phyloP scores from a whole-genome alignment of 1,284 basidiomycete species.

The Cutaneotrichosporon sp. region DNA sequence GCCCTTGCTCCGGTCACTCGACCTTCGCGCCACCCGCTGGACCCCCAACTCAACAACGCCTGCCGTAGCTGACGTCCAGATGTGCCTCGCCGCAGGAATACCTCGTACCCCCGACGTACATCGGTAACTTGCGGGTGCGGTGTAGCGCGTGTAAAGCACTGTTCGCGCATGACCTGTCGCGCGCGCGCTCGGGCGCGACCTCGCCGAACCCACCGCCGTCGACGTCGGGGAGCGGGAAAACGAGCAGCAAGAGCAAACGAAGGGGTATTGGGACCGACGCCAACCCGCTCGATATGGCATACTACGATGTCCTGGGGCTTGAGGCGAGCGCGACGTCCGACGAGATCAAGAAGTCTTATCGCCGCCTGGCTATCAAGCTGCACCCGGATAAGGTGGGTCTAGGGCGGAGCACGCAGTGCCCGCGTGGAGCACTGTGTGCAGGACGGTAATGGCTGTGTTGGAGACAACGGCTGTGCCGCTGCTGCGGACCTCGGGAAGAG shows the following conservation, averaged over 20 bases:
- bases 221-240: constrained; percentile 33
- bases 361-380: constrained; percentile 83
- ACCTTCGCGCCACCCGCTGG: background rate
- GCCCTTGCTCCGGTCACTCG: too few relatives aligned
- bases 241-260: constrained; percentile 42
- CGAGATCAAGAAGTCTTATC: constrained; percentile 88
- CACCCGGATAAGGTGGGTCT: constrained; percentile 53
- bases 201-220: constrained; percentile 1
- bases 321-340: constrained; percentile 40
- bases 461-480: too few relatives aligned
- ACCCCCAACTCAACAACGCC: background rate
- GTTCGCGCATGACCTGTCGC: constrained; percentile 35
- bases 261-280: constrained; percentile 76
- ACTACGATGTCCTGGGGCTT: constrained; percentile 59
- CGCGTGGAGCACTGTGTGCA: too few relatives aligned
- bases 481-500: too few relatives aligned
- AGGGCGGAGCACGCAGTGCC: too few relatives aligned
- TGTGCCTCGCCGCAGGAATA: constrained; percentile 69
- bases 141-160: constrained; percentile 57
- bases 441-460: too few relatives aligned
- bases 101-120: constrained; percentile 60
- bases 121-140: constrained; percentile 62
- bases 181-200: background rate
- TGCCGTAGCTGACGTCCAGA: constrained; percentile 15
- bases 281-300: constrained; percentile 78